Evolutionary conservation across 2,329 filamentous ascomycete genomes (phyloP), one percentile per base, ranked within the genome.

Genomic region (Neofusicoccum parvum): DNA sequence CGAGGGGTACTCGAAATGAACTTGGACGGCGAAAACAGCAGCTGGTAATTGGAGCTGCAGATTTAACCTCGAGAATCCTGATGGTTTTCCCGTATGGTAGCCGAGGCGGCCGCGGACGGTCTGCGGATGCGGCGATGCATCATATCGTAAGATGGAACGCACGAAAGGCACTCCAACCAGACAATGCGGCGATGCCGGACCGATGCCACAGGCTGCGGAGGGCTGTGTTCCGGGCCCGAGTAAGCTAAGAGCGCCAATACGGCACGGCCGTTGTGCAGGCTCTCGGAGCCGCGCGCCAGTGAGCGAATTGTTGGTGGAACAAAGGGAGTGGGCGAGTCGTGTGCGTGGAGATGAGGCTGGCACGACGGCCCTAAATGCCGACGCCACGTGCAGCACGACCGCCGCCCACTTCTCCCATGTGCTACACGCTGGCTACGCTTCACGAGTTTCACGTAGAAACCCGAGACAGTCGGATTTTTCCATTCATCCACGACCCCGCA

Each of bases 271-370:
- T 20, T 27, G 54, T 60, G 56, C 56, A 60, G 41, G 32, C 17
- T 48, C 41, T 14, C 41, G 27, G 56, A 60, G 56, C 43, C 56
- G 56, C 56, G 56, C n/a, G 56, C 43, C 56, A 60, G 56, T 37
- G 43, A 60, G 56, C 41, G 41, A 60, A 48, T 48, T 37, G 56
- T 60, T 60, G 56, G 56, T 60, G 56, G 56, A 60, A 60, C 56
- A 46, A 60, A 60, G 56, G 41, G 27, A 60, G 56, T 46, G 56
- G 56, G 37, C 32, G 41, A 48, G 56, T 60, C 56, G 56, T 59
- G 54, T 15, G 54, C 54, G 54, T 60, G 56, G 56, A 60, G 56
- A 60, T 60, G 41, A 37, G 56, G 32, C 56, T 37, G 56, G 56
- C 15, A 48, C 20, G 56, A 37, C 56, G 56, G 56, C 56, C 27